Conservation (phyloP, 768 basidiomycete species). For the Trametes sanguinea region DNA sequence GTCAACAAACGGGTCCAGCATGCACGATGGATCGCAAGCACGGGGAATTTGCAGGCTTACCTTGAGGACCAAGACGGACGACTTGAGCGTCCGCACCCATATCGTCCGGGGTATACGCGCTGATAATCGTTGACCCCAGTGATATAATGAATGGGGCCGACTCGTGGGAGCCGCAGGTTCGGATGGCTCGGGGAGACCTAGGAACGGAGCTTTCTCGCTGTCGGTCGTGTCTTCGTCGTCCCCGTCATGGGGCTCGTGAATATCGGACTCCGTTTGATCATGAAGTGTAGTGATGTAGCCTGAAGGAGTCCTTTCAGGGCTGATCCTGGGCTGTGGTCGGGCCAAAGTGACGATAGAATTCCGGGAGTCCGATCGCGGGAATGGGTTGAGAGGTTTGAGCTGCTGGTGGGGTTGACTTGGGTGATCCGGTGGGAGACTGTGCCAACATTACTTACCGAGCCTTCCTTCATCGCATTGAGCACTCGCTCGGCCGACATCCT, state of each 20-base stretch:
- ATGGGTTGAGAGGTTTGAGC: slow-evolving; percentile 8
- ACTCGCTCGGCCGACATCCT: slow-evolving; percentile 78
- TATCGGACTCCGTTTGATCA: slow-evolving; percentile 7
- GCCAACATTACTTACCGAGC: slow-evolving; percentile 54
- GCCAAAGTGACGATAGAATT: slow-evolving; percentile 7
- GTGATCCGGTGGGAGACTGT: too few species aligned
- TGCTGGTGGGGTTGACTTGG: neutral
- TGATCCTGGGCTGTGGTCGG: slow-evolving; percentile 5
- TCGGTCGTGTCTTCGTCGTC: neutral
- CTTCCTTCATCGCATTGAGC: slow-evolving; percentile 63
- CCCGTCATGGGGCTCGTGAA: neutral
- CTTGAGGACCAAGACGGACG: slow-evolving; percentile 39
- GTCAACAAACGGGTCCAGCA: neutral
- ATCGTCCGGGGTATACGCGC: slow-evolving; percentile 24
- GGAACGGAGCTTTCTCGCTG: slow-evolving; percentile 1
- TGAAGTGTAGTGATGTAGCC: neutral
- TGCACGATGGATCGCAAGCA: neutral
- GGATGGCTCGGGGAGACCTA: neutral
- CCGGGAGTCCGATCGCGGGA: neutral
- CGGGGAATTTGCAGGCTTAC: slow-evolving; percentile 23
- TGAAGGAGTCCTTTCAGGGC: slow-evolving; percentile 2
- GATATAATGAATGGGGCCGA: neutral
- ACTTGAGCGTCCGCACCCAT: slow-evolving; percentile 36
- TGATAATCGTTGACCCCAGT: slow-evolving; percentile 10
- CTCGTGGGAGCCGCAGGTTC: neutral